Conservation (phyloP, 1,284 basidiomycete species). For the Peniophora sp. region DNA sequence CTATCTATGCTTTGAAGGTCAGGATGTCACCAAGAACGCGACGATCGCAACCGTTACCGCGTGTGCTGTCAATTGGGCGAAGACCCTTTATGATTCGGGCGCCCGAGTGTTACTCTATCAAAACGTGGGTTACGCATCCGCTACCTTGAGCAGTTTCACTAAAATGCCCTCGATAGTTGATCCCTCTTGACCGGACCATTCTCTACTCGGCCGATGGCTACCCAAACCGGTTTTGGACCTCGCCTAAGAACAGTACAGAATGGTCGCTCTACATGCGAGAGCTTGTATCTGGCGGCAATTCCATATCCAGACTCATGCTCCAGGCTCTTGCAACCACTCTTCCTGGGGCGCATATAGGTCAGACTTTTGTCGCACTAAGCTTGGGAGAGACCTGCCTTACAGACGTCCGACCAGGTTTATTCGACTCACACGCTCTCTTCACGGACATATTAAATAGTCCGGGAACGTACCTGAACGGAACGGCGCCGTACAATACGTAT, state of each 20-base stretch:
- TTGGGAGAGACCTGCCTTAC: not conserved
- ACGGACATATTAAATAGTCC: constrained; percentile 44
- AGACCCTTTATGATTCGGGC: constrained; percentile 29
- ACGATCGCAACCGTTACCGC: constrained; percentile 32
- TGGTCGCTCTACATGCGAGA: constrained; percentile 32
- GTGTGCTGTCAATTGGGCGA: constrained; percentile 36
- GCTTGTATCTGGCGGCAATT: constrained; percentile 26
- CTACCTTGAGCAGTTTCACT: not conserved
- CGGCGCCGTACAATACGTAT: constrained; percentile 46
- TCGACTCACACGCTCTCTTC: constrained; percentile 48
- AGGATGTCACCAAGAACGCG: constrained; percentile 16
- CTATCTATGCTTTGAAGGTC: not conserved
- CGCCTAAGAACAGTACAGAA: constrained; percentile 27
- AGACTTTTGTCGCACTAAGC: constrained; percentile 4
- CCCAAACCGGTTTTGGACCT: constrained; percentile 27
- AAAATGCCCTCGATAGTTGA: constrained; percentile 4
- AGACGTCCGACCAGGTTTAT: constrained; percentile 29
- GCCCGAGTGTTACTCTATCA: constrained; percentile 41
- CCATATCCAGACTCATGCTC: constrained; percentile 24
- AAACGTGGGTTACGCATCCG: constrained; percentile 30
- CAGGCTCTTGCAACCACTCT: constrained; percentile 21
- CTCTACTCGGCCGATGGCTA: constrained; percentile 28
- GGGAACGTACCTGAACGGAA: constrained; percentile 46
- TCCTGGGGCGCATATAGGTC: constrained; percentile 29
- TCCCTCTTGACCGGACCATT: constrained; percentile 13